Conservation (phyloP, 75 land plant species). For the Picea glauca region DNA sequence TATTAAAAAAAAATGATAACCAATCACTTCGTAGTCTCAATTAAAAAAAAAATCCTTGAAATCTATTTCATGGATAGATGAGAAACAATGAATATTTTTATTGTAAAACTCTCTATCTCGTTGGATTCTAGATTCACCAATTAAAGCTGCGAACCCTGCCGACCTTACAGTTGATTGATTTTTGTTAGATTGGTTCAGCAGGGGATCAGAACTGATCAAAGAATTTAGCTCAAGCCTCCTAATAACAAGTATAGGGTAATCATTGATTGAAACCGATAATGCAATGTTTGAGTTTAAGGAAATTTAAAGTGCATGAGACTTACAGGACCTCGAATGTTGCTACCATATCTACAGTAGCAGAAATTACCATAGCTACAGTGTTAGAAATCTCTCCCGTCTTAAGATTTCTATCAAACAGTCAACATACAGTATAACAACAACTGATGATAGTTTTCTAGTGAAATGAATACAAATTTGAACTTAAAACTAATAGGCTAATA, state of each 20-base stretch:
- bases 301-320: slow-evolving; percentile 21
- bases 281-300: background rate
- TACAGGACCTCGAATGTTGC: slow-evolving; percentile 73
- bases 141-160: too few relatives aligned
- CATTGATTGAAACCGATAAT: background rate
- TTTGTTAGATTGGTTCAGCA: slow-evolving; percentile 46
- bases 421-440: slow-evolving; percentile 5
- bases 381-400: slow-evolving; percentile 64
- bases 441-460: background rate
- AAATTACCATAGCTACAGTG: too few relatives aligned
- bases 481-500: background rate
- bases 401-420: slow-evolving; percentile 67
- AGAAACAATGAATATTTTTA: too few relatives aligned
- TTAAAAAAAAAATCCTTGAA: too few relatives aligned
- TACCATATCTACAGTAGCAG: slow-evolving; percentile 42
- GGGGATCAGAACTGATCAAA: slow-evolving; percentile 34
- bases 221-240: slow-evolving; percentile 66
- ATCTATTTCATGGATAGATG: too few relatives aligned
- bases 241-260: background rate
- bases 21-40: too few relatives aligned
- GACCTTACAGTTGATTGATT: slow-evolving; percentile 53
- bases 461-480: background rate
- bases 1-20: too few relatives aligned
- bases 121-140: too few relatives aligned
- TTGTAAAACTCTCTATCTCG: too few relatives aligned